These are phyloP conservation scores for Boletus bicolor DNA, from an alignment of 768 basidiomycete species.

Conservation along the genomic window DNA sequence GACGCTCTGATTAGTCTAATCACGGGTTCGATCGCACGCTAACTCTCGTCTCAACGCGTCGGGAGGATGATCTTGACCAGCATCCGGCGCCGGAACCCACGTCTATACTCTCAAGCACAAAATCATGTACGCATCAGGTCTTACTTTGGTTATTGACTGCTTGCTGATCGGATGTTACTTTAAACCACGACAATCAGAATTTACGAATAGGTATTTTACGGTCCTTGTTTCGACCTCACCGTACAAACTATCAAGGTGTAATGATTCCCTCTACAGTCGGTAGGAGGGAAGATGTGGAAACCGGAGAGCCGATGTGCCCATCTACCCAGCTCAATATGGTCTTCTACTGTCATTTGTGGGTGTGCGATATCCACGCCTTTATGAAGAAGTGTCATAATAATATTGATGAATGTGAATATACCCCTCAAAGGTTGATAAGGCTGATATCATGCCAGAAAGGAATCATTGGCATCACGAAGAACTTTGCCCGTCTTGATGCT, in stretches of 20 bases:
- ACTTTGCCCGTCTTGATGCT: neutral
- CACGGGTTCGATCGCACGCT: constrained; percentile 76
- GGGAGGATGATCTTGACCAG: constrained; percentile 44
- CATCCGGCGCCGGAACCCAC: constrained; percentile 8
- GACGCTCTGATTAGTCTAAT: constrained; percentile 44
- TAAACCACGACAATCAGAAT: constrained; percentile 15
- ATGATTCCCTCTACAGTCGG: constrained; percentile 6
- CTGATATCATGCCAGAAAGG: neutral
- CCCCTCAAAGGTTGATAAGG: neutral
- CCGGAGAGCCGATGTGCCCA: constrained; percentile 5
- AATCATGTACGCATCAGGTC: constrained; percentile 15
- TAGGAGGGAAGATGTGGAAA: constrained; percentile 5
- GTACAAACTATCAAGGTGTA: constrained; percentile 16
- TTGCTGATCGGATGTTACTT: neutral
- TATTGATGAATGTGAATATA: constrained; percentile 7
- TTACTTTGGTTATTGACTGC: neutral
- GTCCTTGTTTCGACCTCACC: neutral
- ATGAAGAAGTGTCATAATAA: constrained; percentile 1
- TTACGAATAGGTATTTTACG: constrained; percentile 5
- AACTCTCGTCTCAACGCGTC: constrained; percentile 52
- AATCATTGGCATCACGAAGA: neutral
- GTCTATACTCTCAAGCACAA: constrained; percentile 13
- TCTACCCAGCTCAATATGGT: constrained; percentile 8
- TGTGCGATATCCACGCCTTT: neutral
- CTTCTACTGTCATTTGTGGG: constrained; percentile 1